These are phyloP conservation scores for Immersiella caudata DNA, from an alignment of 495 filamentous ascomycete genomes.

Conservation along the genomic window DNA sequence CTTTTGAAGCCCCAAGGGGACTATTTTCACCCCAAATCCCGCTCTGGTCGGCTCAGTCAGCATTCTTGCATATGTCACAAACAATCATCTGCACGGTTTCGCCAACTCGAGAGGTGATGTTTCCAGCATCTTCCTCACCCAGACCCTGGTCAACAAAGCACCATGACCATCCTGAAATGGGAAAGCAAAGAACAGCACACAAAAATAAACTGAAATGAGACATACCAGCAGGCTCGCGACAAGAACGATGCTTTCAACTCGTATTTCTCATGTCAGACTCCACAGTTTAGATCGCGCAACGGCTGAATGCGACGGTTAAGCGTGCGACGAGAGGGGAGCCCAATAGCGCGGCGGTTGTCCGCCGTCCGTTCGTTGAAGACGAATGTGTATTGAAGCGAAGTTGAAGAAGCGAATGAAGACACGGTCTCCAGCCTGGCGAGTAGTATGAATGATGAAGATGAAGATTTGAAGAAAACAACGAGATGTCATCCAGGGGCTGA, in stretches of 20 bases:
- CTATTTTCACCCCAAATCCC: background rate
- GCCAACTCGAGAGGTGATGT: background rate
- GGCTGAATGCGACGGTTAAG: background rate
- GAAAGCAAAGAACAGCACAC: background rate
- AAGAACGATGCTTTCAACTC: background rate
- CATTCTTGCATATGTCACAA: background rate
- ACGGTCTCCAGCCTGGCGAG: background rate
- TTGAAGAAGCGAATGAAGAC: background rate
- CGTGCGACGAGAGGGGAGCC: background rate
- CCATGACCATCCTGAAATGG: background rate
- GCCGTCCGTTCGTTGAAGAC: background rate
- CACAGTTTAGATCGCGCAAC: background rate
- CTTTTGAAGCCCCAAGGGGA: background rate
- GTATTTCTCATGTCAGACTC: background rate
- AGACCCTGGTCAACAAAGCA: background rate
- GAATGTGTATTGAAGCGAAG: background rate
- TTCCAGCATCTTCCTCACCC: background rate
- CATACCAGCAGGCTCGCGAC: background rate
- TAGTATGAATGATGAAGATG: background rate
- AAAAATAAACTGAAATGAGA: background rate
- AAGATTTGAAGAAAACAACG: background rate
- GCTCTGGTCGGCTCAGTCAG: background rate
- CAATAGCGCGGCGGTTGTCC: background rate
- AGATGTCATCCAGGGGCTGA: background rate
- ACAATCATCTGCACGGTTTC: background rate